Evolutionary conservation across 495 filamentous ascomycete genomes (phyloP).

Genomic region (Cairneyella variabilis): DNA sequence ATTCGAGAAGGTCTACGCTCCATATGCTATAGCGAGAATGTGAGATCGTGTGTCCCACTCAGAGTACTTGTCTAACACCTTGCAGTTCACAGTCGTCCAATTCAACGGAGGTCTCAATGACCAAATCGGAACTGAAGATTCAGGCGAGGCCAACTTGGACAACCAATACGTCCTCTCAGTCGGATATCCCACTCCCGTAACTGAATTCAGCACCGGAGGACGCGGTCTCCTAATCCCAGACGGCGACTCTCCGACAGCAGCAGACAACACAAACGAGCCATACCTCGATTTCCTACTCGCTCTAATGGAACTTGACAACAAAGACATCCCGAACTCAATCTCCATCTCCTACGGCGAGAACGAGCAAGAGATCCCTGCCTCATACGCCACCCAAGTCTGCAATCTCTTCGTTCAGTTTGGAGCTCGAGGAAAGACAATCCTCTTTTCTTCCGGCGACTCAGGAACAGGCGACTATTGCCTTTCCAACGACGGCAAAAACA

Average conservation of each 20-base stretch:
- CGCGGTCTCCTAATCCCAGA: slow-evolving; percentile 55
- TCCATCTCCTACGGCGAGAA: slow-evolving; percentile 69
- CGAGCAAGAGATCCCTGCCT: slow-evolving; percentile 57
- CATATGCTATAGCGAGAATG: slow-evolving; percentile 34
- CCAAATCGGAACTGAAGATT: slow-evolving; percentile 39
- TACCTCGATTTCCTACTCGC: slow-evolving; percentile 75
- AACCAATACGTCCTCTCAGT: slow-evolving; percentile 63
- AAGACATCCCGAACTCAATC: slow-evolving; percentile 65
- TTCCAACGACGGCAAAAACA: slow-evolving; percentile 65
- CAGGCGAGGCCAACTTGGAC: slow-evolving; percentile 66
- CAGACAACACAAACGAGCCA: slow-evolving; percentile 63
- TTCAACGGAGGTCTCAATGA: slow-evolving; percentile 57
- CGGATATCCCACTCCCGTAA: slow-evolving; percentile 51
- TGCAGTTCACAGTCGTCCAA: slow-evolving; percentile 56
- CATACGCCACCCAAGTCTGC: slow-evolving; percentile 57
- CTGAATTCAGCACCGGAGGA: slow-evolving; percentile 64
- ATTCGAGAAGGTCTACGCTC: slow-evolving; percentile 50
- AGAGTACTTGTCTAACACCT: neutral
- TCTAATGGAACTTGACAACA: slow-evolving; percentile 49
- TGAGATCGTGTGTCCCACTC: slow-evolving; percentile 1
- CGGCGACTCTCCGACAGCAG: slow-evolving; percentile 38
- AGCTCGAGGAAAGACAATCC: slow-evolving; percentile 63
- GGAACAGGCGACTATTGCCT: slow-evolving; percentile 48
- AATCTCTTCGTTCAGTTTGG: slow-evolving; percentile 67
- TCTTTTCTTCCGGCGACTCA: slow-evolving; percentile 70